Evolutionary conservation across 2,329 filamentous ascomycete species (phyloP).

Genomic region (Neofusicoccum ribis): DNA sequence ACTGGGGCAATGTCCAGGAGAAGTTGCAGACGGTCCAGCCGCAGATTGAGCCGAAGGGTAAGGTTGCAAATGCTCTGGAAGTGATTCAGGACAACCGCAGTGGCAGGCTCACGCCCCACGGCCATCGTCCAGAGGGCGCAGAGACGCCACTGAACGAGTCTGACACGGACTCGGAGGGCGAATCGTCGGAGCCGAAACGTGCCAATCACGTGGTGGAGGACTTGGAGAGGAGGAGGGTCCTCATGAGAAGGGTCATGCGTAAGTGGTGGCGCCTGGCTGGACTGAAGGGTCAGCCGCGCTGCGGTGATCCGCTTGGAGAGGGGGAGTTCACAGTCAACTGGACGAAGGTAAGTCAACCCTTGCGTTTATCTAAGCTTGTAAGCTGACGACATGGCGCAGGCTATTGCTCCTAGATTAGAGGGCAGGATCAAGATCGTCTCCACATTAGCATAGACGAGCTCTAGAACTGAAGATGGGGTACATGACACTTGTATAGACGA

Average conservation of each 20-base stretch:
- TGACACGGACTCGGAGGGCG: constrained; percentile 39
- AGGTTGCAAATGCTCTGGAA: constrained; percentile 26
- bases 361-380: not conserved
- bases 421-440: constrained; percentile 61
- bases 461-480: not conserved
- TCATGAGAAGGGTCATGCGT: constrained; percentile 68
- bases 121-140: constrained; percentile 23
- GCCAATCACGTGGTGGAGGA: constrained; percentile 44
- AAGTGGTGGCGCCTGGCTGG: constrained; percentile 74
- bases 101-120: constrained; percentile 20
- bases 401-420: constrained; percentile 75
- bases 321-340: constrained; percentile 65
- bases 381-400: constrained; percentile 31
- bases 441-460: not conserved
- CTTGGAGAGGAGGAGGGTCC: constrained; percentile 55
- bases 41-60: constrained; percentile 42
- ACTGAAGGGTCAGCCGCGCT: constrained; percentile 52
- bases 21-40: constrained; percentile 57
- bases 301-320: constrained; percentile 59
- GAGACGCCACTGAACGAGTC: constrained; percentile 30
- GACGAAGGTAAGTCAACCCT: constrained; percentile 54
- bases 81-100: constrained; percentile 17
- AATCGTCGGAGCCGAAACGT: constrained; percentile 40
- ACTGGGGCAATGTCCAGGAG: constrained; percentile 68
- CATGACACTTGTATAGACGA: not conserved